Evolutionary conservation across 2,329 filamentous ascomycete genomes (phyloP).

Genomic region (Penicillium sp.): DNA sequence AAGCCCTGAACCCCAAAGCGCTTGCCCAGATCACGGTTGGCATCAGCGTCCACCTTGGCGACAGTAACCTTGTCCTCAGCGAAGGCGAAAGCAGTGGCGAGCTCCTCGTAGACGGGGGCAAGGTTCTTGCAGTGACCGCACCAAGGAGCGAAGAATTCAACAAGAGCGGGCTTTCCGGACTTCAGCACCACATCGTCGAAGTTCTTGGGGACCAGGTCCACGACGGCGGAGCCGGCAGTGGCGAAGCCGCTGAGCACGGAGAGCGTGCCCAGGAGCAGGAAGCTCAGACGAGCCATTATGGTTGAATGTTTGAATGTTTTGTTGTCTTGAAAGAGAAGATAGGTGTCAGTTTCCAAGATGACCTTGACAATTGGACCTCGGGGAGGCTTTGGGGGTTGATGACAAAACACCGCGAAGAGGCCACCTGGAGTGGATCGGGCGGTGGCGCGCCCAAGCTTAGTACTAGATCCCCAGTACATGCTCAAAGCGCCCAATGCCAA

Average conservation of each 20-base stretch:
- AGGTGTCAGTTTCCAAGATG: background rate
- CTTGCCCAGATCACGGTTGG: conserved; percentile 78
- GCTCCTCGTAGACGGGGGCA: conserved; percentile 90
- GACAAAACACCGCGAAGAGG: conserved; percentile 32
- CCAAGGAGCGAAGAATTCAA: conserved; percentile 98
- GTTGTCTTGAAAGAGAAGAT: background rate
- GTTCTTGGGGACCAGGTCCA: conserved; percentile 85
- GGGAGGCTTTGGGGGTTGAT: conserved; percentile 12
- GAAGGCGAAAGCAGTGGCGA: conserved; percentile 70
- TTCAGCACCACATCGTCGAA: conserved; percentile 88
- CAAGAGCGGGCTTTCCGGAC: conserved; percentile 89
- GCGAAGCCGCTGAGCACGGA: conserved; percentile 55
- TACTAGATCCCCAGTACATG: too few relatives aligned
- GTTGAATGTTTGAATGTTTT: conserved; percentile 5
- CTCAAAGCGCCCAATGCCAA: too few relatives aligned
- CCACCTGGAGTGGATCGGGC: conserved; percentile 32
- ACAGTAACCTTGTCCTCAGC: conserved; percentile 76
- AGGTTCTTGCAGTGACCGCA: conserved; percentile 99
- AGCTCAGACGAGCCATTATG: conserved; percentile 48
- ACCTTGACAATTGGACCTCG: background rate
- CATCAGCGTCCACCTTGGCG: conserved; percentile 94
- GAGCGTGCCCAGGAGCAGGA: conserved; percentile 48
- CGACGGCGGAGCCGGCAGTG: conserved; percentile 70
- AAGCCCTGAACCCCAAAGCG: conserved; percentile 89
- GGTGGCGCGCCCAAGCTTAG: too few relatives aligned